Conservation (phyloP, 1,139 yeast species). For the Arxiozyma bovina region DNA sequence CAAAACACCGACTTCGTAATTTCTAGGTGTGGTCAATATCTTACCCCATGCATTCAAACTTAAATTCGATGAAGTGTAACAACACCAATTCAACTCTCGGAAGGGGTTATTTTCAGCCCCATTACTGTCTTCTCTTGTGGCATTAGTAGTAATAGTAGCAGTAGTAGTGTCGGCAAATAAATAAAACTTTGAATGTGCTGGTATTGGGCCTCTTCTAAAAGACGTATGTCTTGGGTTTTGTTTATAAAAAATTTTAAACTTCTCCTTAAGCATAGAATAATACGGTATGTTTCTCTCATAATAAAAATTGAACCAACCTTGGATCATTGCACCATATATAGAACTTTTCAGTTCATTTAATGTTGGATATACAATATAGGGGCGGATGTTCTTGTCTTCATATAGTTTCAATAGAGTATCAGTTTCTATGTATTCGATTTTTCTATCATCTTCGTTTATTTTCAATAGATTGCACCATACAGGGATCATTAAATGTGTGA, state of each 20-base stretch:
- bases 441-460: slow-evolving; percentile 1
- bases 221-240: slow-evolving; percentile 14
- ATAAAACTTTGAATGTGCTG: slow-evolving; percentile 41
- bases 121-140: neutral
- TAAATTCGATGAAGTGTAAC: slow-evolving; percentile 59
- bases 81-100: slow-evolving; percentile 47
- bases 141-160: too few species aligned
- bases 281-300: slow-evolving; percentile 25
- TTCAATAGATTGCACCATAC: slow-evolving; percentile 1
- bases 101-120: slow-evolving; percentile 24
- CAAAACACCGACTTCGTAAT: slow-evolving; percentile 54
- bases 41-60: slow-evolving; percentile 68
- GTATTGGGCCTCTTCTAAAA: slow-evolving; percentile 30
- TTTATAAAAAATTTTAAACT: slow-evolving; percentile 22
- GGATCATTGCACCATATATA: slow-evolving; percentile 41
- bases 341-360: slow-evolving; percentile 40
- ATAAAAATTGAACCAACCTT: slow-evolving; percentile 50
- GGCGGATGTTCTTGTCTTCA: slow-evolving; percentile 31
- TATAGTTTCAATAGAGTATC: slow-evolving; percentile 10
- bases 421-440: slow-evolving; percentile 5
- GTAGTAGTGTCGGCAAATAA: slow-evolving; percentile 32
- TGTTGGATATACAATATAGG: slow-evolving; percentile 50
- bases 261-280: slow-evolving; percentile 13
- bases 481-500: slow-evolving; percentile 44
- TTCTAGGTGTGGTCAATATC: slow-evolving; percentile 15